Evolutionary conservation across 2,329 filamentous ascomycete species (phyloP).

Genomic region (Huntiella omanensis): DNA sequence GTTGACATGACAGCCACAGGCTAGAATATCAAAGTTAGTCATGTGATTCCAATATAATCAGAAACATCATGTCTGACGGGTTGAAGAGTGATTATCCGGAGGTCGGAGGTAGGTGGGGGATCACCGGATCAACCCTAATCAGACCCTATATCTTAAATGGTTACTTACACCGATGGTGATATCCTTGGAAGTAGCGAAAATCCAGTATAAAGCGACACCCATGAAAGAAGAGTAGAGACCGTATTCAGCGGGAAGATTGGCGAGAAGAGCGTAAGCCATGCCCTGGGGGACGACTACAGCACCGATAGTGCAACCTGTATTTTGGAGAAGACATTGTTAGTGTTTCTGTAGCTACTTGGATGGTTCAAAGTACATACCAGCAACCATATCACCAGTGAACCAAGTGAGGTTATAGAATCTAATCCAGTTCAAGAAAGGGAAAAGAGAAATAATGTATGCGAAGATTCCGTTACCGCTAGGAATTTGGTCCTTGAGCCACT

Average conservation of each 20-base stretch:
- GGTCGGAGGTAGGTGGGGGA: not conserved
- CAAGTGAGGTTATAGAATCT: conserved; percentile 73
- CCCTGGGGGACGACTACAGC: conserved; percentile 34
- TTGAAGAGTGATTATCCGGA: too few relatives aligned
- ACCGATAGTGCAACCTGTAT: conserved; percentile 15
- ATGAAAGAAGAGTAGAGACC: conserved; percentile 66
- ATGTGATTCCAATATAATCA: too few relatives aligned
- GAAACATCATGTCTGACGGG: too few relatives aligned
- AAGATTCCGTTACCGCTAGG: conserved; percentile 37
- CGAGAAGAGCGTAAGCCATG: conserved; percentile 34
- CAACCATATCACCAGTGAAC: conserved; percentile 75
- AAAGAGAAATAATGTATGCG: conserved; percentile 51
- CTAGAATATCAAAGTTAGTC: conserved; percentile 20
- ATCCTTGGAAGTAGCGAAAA: conserved; percentile 95
- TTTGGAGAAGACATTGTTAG: too few relatives aligned
- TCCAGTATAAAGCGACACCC: conserved; percentile 88
- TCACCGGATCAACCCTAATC: too few relatives aligned
- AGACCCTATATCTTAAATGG: too few relatives aligned
- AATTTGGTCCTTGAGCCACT: conserved; percentile 48
- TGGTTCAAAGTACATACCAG: conserved; percentile 25
- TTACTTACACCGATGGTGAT: conserved; percentile 60
- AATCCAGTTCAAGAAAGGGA: conserved; percentile 87
- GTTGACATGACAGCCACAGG: conserved; percentile 93
- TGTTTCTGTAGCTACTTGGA: not conserved
- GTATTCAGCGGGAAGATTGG: conserved; percentile 28